A percentile compares a stretch with the other conserved stretches of the same genome.
Evolutionary conservation across 1,284 basidiomycete genomes (phyloP).

Genomic region (Apiotrichum brassicae): DNA sequence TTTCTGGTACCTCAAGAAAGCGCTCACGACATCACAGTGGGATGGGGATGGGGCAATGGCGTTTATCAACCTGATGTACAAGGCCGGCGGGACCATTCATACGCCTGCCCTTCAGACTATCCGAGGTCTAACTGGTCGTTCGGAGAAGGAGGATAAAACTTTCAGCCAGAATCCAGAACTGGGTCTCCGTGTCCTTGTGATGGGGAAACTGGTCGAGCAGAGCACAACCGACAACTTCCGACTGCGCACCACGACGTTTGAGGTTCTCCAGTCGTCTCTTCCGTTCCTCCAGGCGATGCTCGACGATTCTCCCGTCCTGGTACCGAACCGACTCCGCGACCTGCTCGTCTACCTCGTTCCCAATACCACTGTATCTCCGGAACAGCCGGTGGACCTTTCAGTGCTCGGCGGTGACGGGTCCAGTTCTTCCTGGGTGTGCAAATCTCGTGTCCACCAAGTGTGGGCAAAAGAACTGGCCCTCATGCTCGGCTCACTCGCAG

Average conservation of each 20-base stretch:
- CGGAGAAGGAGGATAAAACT: not conserved
- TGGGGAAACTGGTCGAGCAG: slow-evolving; percentile 14
- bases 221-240: slow-evolving; percentile 14
- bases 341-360: slow-evolving; percentile 7
- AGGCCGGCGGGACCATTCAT: slow-evolving; percentile 26
- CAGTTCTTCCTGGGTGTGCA: slow-evolving; percentile 13
- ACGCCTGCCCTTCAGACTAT: slow-evolving; percentile 48
- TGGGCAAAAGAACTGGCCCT: slow-evolving; percentile 65
- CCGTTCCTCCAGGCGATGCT: slow-evolving; percentile 3
- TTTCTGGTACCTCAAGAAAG: slow-evolving; percentile 76
- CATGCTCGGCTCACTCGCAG: slow-evolving; percentile 58
- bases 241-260: slow-evolving; percentile 16
- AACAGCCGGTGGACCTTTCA: not conserved
- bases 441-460: slow-evolving; percentile 5
- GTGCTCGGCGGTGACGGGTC: slow-evolving; percentile 3
- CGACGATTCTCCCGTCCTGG: not conserved
- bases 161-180: not conserved
- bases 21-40: slow-evolving; percentile 57
- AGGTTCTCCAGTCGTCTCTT: slow-evolving; percentile 15
- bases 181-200: slow-evolving; percentile 5
- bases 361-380: not conserved
- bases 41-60: slow-evolving; percentile 62
- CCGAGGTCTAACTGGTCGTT: slow-evolving; percentile 6
- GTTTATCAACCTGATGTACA: slow-evolving; percentile 63
- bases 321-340: slow-evolving; percentile 6